These are phyloP conservation scores for Fraxinus dipetala DNA, from an alignment of 305 asterid genomes.

Conservation along the genomic window DNA sequence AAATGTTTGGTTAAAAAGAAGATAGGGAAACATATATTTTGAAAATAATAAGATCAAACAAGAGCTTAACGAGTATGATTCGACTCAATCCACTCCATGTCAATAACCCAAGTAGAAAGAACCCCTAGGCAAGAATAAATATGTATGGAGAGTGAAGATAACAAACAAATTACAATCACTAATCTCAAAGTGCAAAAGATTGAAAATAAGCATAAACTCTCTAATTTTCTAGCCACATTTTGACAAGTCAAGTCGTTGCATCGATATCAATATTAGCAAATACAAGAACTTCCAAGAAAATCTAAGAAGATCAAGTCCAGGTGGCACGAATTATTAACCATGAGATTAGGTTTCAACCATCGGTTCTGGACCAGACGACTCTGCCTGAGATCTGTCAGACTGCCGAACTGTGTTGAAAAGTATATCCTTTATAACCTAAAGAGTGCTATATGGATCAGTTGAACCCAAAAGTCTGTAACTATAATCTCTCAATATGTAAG, in stretches of 20 bases:
- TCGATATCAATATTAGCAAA: neutral
- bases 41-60: neutral
- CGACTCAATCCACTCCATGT: neutral
- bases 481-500: neutral
- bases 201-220: neutral
- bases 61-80: neutral
- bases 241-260: neutral
- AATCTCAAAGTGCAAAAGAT: neutral
- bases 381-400: conserved; percentile 48
- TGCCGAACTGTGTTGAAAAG: conserved; percentile 83
- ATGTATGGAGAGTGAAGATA: neutral
- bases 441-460: neutral
- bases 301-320: neutral
- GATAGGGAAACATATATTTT: too few relatives aligned
- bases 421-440: conserved; percentile 86
- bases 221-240: neutral
- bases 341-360: conserved; percentile 71
- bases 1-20: neutral
- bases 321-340: neutral
- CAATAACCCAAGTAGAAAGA: neutral
- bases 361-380: conserved; percentile 74
- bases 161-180: neutral
- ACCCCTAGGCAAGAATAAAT: neutral
- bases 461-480: neutral
- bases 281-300: neutral